These are phyloP conservation scores for Sclerotinia sclerotiorum DNA, from an alignment of 2,329 filamentous ascomycete species.

Conservation along the genomic window DNA sequence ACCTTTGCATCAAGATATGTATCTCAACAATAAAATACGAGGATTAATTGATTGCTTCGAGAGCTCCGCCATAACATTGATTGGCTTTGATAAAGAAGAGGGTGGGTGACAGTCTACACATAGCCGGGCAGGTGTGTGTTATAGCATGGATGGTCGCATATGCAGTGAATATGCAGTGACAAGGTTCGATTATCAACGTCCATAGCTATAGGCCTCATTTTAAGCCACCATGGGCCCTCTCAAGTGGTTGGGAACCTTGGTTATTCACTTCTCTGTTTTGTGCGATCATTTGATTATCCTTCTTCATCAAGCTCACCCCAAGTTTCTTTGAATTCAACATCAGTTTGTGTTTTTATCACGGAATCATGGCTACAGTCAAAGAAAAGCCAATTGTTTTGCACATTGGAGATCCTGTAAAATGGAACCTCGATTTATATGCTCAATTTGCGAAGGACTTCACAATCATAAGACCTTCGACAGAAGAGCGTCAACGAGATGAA, in stretches of 20 bases:
- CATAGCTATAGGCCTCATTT: background rate
- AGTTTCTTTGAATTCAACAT: background rate
- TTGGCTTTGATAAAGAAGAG: background rate
- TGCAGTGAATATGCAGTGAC: slow-evolving; percentile 18
- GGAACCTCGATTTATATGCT: slow-evolving; percentile 36
- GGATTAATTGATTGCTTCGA: background rate
- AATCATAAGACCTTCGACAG: slow-evolving; percentile 51
- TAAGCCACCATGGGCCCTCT: too few species aligned
- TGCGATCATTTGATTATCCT: background rate
- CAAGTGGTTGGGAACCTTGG: background rate
- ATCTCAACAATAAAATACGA: background rate
- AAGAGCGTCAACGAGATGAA: slow-evolving; percentile 52
- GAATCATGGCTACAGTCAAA: slow-evolving; percentile 5
- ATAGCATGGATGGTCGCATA: slow-evolving; percentile 11
- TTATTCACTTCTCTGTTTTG: background rate
- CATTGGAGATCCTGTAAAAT: slow-evolving; percentile 41
- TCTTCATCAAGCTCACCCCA: background rate
- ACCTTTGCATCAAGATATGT: background rate
- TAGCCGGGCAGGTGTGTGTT: background rate
- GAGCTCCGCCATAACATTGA: background rate
- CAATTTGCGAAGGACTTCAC: slow-evolving; percentile 45
- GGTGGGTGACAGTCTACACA: background rate
- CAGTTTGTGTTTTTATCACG: background rate
- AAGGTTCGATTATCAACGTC: background rate
- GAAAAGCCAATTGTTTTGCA: slow-evolving; percentile 39